Conservation (phyloP, 495 filamentous ascomycete genomes). For the Aspergillus cristatus region DNA sequence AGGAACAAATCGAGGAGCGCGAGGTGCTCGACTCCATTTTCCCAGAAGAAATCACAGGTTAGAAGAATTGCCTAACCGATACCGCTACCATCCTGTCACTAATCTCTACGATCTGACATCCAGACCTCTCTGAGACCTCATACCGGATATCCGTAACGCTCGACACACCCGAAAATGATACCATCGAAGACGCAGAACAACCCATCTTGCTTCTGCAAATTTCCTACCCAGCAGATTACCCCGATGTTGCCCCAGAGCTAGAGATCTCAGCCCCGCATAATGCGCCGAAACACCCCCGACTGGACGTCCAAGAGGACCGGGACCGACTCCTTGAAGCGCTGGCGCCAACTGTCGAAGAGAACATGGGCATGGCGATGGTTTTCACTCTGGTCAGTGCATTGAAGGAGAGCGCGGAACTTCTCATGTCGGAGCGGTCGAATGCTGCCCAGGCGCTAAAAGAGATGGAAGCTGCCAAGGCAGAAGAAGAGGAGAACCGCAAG, state of each 20-base stretch:
- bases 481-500: constrained; percentile 91
- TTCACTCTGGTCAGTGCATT: constrained; percentile 80
- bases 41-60: constrained; percentile 92
- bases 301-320: constrained; percentile 61
- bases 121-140: constrained; percentile 79
- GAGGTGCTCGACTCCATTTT: constrained; percentile 98
- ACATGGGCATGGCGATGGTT: constrained; percentile 95
- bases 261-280: constrained; percentile 65
- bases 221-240: constrained; percentile 77
- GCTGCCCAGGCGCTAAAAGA: constrained; percentile 54
- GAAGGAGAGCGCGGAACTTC: constrained; percentile 77
- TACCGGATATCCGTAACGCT: constrained; percentile 76
- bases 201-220: constrained; percentile 67
- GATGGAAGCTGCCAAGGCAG: constrained; percentile 54
- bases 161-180: constrained; percentile 57
- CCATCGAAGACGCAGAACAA: constrained; percentile 34
- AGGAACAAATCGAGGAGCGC: constrained; percentile 92
- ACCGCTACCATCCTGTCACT: too few relatives aligned
- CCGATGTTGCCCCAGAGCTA: constrained; percentile 72
- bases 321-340: constrained; percentile 58
- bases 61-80: too few relatives aligned
- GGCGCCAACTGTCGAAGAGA: constrained; percentile 68
- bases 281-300: constrained; percentile 52
- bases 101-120: constrained; percentile 4
- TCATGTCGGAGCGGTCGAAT: constrained; percentile 61